These are phyloP conservation scores for Camelina neglecta DNA, from an alignment of 345 rosid species.

Conservation along the genomic window DNA sequence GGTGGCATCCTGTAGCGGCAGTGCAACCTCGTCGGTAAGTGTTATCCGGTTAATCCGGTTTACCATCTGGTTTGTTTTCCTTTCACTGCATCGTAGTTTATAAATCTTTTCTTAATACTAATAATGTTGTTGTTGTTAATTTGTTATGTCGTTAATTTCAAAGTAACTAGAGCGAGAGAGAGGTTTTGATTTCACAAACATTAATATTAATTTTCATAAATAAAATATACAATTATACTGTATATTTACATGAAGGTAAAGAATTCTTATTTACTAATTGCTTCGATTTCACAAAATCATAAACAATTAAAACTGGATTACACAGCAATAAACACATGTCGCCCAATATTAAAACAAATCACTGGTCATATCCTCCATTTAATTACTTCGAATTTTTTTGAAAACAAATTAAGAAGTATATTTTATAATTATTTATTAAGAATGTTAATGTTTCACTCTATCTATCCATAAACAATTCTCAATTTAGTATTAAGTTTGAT, in stretches of 20 bases:
- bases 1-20: conserved; percentile 39
- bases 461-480: background rate
- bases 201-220: too few relatives aligned
- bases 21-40: conserved; percentile 50
- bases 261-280: too few relatives aligned
- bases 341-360: background rate
- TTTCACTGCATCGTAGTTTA: conserved; percentile 45
- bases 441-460: background rate
- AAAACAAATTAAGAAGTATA: background rate
- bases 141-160: background rate
- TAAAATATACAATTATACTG: too few relatives aligned
- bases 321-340: too few relatives aligned
- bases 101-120: conserved; percentile 9
- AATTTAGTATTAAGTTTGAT: background rate
- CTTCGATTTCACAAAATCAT: too few relatives aligned
- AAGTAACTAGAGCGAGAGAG: too few relatives aligned
- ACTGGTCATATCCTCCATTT: background rate
- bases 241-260: too few relatives aligned
- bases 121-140: too few relatives aligned
- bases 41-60: conserved; percentile 33
- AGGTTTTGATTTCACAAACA: too few relatives aligned
- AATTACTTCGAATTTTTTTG: too few relatives aligned
- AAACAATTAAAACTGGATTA: too few relatives aligned
- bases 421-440: background rate
- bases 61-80: conserved; percentile 20